Base-by-base conservation (phyloP, 2,329 filamentous ascomycete genomes). In the Aspergillus oerlinghausenensis region DNA sequence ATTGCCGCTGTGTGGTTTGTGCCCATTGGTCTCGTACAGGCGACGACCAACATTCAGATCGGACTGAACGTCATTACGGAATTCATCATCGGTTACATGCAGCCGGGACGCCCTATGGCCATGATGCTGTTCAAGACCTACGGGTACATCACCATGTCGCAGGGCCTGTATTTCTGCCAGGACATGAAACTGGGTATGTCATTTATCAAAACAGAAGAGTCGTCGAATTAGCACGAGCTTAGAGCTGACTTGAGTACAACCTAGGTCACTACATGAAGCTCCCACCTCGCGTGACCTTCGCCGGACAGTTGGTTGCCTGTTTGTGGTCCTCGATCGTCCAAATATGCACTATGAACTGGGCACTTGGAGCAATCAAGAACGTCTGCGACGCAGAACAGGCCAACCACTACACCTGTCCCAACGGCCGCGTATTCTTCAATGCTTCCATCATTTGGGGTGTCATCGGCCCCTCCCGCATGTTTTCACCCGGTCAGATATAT, bases 71-170 rank as follows among this genome's bases (percentile, higher is more conserved):
- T 90, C 19, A 73, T 90, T 57, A 88, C 86, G n/a, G 87, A 89
- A 68, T 88, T 87, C 64, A 81, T 90, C 58, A 81, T 88, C 58
- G 88, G 88, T 5, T 90, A 90, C 71, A 87, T 90, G 79, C 82
- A 88, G 51, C 87, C 87, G 0, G 88, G 88, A 26, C 80, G 81
- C 3, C 87, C 88, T 1, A 78, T 90, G 58, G 86, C 86, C 50
- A 86, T 89, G 81, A 90, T 90, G 87, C 81, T 90, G 75, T 90
- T 90, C 77, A 89, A 89, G 73, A 88, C 86, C 59, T 90, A 87
- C 65, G 85, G 86, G 51, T 88, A 88, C 68, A 82, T 88, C 55
- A 84, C 80, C 73, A 87, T 88, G 84, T 78, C 78, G 17, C 84
- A 88, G 69, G 86, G 83, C 0, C 76, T 88, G 51, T 85, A 82